Percentiles rank a stretch among this genome's conserved stretches.
Evolutionary conservation across 306 rosid species (phyloP).

Genomic region (Gastrolobium bilobum): DNA sequence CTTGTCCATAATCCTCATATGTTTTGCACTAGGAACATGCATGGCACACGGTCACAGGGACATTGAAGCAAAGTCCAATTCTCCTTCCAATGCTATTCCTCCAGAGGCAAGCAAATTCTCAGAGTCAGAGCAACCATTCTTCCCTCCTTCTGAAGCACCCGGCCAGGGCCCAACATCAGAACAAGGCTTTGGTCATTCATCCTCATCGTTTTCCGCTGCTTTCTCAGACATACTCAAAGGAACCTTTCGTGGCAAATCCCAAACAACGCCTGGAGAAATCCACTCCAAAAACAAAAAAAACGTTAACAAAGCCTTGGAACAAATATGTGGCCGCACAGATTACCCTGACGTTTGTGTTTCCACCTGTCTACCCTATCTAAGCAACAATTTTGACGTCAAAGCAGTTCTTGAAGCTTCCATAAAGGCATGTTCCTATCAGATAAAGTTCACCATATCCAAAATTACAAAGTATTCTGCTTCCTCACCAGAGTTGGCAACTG

Average conservation of each 20-base stretch:
- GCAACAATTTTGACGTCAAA: not conserved
- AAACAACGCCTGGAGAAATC: not conserved
- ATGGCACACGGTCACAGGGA: not conserved
- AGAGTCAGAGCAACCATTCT: not conserved
- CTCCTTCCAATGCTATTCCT: not conserved
- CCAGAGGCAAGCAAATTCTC: not conserved
- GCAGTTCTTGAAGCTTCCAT: constrained; percentile 33
- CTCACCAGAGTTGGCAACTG: not conserved
- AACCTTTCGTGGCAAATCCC: not conserved
- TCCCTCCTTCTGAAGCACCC: constrained; percentile 1
- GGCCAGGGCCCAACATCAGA: not conserved
- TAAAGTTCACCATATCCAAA: not conserved
- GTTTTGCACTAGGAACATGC: not conserved
- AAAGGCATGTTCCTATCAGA: constrained; percentile 10
- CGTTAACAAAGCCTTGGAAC: not conserved
- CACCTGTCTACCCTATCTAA: not conserved
- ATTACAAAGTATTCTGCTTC: not conserved
- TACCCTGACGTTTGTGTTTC: constrained; percentile 39
- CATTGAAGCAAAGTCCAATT: not conserved
- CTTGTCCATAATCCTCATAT: not conserved
- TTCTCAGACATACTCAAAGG: constrained; percentile 40
- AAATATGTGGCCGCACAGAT: constrained; percentile 39
- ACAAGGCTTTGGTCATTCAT: not conserved
- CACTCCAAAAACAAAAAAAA: no score
- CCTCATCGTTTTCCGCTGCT: not conserved